These are phyloP conservation scores for Uronychia setigera DNA, from an alignment of 73 alveolate species.

Conservation along the genomic window DNA sequence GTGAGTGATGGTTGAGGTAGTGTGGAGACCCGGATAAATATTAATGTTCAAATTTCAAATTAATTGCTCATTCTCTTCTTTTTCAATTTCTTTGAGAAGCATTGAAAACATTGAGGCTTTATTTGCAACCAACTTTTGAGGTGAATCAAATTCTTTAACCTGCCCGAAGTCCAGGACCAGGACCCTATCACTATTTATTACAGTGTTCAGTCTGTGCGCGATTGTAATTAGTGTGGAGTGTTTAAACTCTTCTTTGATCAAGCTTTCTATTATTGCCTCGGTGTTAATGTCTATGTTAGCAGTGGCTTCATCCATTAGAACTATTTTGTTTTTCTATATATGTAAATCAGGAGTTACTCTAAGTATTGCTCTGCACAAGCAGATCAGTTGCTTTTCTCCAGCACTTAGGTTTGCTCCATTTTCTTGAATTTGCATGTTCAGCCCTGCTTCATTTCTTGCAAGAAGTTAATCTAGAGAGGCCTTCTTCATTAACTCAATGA, in stretches of 20 bases:
- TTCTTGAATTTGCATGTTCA: constrained; percentile 78
- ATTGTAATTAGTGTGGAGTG: constrained; percentile 90
- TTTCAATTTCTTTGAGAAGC: no score
- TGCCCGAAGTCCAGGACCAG: constrained; percentile 75
- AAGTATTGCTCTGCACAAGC: constrained; percentile 91
- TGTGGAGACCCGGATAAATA: no score
- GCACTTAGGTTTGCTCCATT: constrained; percentile 91
- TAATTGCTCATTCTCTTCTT: no score
- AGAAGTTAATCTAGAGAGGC: constrained; percentile 78
- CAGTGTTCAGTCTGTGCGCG: constrained; percentile 91
- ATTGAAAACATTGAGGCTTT: no score
- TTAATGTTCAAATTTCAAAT: no score
- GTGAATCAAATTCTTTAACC: constrained; percentile 74
- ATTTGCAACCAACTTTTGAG: no score
- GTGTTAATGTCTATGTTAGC: constrained; percentile 94
- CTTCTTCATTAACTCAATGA: constrained; percentile 68
- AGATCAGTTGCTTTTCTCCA: constrained; percentile 94
- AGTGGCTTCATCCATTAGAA: constrained; percentile 96
- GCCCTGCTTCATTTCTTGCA: constrained; percentile 65
- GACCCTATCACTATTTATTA: constrained; percentile 79
- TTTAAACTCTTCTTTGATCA: constrained; percentile 74
- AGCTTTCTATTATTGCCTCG: constrained; percentile 80
- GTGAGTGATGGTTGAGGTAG: no score
- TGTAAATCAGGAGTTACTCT: no score
- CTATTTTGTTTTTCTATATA: constrained; percentile 29